A percentile compares a stretch with the other conserved stretches of the same genome.
phyloP scores from a whole-genome alignment of 148 eudicot species.

The Silene conica region DNA sequence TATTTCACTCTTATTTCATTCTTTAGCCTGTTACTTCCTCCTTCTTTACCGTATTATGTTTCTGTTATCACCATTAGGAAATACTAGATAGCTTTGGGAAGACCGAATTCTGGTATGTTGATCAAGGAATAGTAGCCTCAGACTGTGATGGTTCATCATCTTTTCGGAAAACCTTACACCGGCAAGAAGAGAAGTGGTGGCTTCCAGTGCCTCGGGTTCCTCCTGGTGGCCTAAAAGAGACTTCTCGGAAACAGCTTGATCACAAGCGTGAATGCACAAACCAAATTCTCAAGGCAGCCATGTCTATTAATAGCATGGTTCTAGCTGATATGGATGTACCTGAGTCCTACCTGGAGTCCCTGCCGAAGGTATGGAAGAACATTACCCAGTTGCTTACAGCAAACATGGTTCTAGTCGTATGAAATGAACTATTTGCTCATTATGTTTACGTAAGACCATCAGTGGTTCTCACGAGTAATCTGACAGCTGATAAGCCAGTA shows the following conservation, averaged over 20 bases:
- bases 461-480: background rate
- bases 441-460: background rate
- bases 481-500: background rate
- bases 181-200: conserved; percentile 98
- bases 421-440: too few species aligned
- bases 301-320: conserved; percentile 67
- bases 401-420: too few species aligned
- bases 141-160: conserved; percentile 75
- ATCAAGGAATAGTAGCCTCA: conserved; percentile 68
- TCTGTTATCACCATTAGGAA: conserved; percentile 43
- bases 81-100: conserved; percentile 66
- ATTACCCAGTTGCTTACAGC: background rate
- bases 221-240: conserved; percentile 67
- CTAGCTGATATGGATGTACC: conserved; percentile 95
- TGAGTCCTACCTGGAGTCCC: conserved; percentile 76
- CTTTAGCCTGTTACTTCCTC: background rate
- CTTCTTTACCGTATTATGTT: background rate
- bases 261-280: conserved; percentile 82
- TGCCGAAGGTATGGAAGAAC: conserved; percentile 63
- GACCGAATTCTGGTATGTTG: conserved; percentile 95
- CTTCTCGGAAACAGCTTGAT: conserved; percentile 56
- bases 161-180: conserved; percentile 52
- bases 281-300: conserved; percentile 88
- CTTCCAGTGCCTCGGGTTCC: conserved; percentile 94
- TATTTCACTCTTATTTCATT: background rate